These are phyloP conservation scores for Phytophthora tentaculata DNA, from an alignment of 352 stramenopile genomes.

Conservation along the genomic window DNA sequence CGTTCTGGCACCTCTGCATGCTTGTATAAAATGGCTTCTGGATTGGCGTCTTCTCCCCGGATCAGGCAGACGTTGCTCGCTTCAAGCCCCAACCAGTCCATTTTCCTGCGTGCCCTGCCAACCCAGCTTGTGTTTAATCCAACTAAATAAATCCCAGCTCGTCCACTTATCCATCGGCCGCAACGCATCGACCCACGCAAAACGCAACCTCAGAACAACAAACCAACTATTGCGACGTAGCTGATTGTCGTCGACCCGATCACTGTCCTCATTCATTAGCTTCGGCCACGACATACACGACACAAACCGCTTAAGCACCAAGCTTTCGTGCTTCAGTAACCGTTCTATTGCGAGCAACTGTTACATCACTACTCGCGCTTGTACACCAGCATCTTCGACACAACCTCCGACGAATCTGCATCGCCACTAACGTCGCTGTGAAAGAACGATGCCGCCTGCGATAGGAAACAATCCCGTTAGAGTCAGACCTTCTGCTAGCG, in stretches of 20 bases:
- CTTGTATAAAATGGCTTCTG: slow-evolving; percentile 22
- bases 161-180: slow-evolving; percentile 50
- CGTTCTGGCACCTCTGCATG: slow-evolving; percentile 25
- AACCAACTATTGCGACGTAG: slow-evolving; percentile 23
- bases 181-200: slow-evolving; percentile 35
- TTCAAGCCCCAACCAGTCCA: slow-evolving; percentile 23
- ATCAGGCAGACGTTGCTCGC: slow-evolving; percentile 3
- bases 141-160: slow-evolving; percentile 73
- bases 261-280: slow-evolving; percentile 24
- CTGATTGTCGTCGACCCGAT: slow-evolving; percentile 12
- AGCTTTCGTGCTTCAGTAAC: slow-evolving; percentile 16
- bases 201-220: slow-evolving; percentile 28
- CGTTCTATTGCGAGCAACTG: slow-evolving; percentile 17
- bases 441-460: slow-evolving; percentile 60
- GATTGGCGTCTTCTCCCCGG: slow-evolving; percentile 14
- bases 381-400: slow-evolving; percentile 75
- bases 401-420: slow-evolving; percentile 61
- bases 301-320: slow-evolving; percentile 11
- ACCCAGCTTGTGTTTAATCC: slow-evolving; percentile 62
- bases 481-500: slow-evolving; percentile 11
- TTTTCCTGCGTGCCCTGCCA: slow-evolving; percentile 35
- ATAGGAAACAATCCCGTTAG: neutral
- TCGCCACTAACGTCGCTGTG: slow-evolving; percentile 80
- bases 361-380: slow-evolving; percentile 39
- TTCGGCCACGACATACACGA: slow-evolving; percentile 1